A percentile compares a stretch with the other conserved stretches of the same genome.
Evolutionary conservation across 2,329 filamentous ascomycete species (phyloP).

Genomic region (Calonectria pseudoreteaudii): DNA sequence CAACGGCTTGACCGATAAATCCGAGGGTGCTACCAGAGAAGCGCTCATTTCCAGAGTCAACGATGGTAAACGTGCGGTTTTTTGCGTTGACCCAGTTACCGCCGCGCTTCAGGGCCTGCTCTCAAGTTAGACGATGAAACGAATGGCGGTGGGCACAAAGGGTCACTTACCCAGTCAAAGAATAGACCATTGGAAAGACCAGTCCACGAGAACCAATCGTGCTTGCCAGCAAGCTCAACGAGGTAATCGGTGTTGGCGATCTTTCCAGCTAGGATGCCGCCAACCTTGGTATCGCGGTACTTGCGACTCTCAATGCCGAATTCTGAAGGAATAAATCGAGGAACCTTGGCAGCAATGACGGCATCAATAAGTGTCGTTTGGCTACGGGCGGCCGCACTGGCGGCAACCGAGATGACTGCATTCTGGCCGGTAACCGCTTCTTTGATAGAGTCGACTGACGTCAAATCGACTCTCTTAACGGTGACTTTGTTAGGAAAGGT

Average conservation of each 20-base stretch:
- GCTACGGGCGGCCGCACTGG: constrained; percentile 11
- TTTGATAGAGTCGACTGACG: constrained; percentile 13
- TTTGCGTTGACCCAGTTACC: constrained; percentile 27
- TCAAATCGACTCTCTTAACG: constrained; percentile 16
- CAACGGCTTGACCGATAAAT: constrained; percentile 64
- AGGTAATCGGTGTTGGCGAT: constrained; percentile 24
- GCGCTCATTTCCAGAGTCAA: constrained; percentile 66
- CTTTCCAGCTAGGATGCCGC: not conserved
- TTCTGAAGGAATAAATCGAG: constrained; percentile 18
- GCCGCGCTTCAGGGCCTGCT: constrained; percentile 61
- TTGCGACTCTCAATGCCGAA: constrained; percentile 22
- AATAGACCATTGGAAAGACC: constrained; percentile 68
- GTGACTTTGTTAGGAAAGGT: constrained; percentile 22
- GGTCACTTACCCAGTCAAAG: constrained; percentile 66
- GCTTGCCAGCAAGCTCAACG: constrained; percentile 26
- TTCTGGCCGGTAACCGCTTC: constrained; percentile 19
- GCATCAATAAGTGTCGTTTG: constrained; percentile 22
- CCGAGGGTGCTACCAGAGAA: constrained; percentile 64
- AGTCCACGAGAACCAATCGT: constrained; percentile 66
- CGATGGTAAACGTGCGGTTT: constrained; percentile 63
- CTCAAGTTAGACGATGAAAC: not conserved
- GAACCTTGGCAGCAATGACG: constrained; percentile 10
- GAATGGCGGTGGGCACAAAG: not conserved
- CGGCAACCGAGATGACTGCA: constrained; percentile 21
- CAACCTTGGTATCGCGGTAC: constrained; percentile 11